These are phyloP conservation scores for Endothia cerciana DNA, from an alignment of 2,329 filamentous ascomycete genomes.

Conservation along the genomic window DNA sequence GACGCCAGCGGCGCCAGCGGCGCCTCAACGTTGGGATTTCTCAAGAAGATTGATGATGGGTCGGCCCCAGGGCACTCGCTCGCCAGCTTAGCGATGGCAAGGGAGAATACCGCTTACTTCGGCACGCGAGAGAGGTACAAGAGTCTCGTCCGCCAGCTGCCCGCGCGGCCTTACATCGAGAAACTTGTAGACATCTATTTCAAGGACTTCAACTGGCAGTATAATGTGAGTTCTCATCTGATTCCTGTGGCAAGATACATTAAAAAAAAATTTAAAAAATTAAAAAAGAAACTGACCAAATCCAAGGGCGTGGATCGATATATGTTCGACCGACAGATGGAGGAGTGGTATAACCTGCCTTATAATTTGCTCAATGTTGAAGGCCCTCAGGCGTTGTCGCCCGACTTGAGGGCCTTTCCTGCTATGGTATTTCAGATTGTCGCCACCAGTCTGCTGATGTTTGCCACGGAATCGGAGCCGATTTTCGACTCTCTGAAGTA, in stretches of 20 bases:
- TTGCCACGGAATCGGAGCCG: conserved; percentile 51
- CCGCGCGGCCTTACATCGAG: conserved; percentile 57
- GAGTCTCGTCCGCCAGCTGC: conserved; percentile 60
- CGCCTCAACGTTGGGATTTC: conserved; percentile 57
- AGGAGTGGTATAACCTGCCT: conserved; percentile 58
- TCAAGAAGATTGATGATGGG: conserved; percentile 60
- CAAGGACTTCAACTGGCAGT: conserved; percentile 62
- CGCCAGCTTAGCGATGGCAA: conserved; percentile 38
- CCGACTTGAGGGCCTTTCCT: conserved; percentile 60
- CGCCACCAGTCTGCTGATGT: conserved; percentile 57
- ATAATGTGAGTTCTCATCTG: conserved; percentile 37
- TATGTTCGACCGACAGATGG: conserved; percentile 54
- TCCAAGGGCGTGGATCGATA: conserved; percentile 55
- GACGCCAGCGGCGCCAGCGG: conserved; percentile 46
- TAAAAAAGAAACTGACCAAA: conserved; percentile 1
- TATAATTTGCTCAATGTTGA: conserved; percentile 54
- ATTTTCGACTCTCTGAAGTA: conserved; percentile 62
- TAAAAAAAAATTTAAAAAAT: background rate
- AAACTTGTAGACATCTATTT: conserved; percentile 60
- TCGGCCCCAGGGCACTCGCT: conserved; percentile 37
- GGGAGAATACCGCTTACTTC: conserved; percentile 42
- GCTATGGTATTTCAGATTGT: conserved; percentile 63
- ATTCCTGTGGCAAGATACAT: background rate
- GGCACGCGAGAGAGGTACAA: conserved; percentile 61
- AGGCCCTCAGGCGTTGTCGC: conserved; percentile 54